Conservation (phyloP, 345 rosid genomes). For the Salix koriyanagi region DNA sequence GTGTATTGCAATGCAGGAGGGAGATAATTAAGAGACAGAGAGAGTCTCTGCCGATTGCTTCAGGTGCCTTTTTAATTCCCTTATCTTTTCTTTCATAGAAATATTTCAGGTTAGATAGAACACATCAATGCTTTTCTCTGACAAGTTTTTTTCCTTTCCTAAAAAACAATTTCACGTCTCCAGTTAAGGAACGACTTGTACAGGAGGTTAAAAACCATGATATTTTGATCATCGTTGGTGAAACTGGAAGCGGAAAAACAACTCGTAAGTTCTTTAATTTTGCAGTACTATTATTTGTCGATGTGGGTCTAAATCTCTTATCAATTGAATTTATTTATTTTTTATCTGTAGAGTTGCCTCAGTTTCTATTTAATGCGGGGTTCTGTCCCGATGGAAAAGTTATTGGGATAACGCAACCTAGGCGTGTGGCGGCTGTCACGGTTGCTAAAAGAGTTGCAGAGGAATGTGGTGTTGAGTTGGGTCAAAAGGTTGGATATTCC, state of each 20-base stretch:
- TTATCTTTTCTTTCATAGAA: not conserved
- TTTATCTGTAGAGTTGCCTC: conserved; percentile 66
- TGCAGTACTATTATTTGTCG: not conserved
- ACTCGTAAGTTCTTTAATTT: conserved; percentile 54
- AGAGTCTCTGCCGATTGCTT: conserved; percentile 81
- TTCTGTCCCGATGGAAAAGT: conserved; percentile 69
- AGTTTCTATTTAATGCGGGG: conserved; percentile 66
- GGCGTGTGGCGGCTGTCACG: conserved; percentile 91
- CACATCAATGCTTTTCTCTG: not conserved
- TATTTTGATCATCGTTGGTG: conserved; percentile 78
- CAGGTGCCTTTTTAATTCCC: conserved; percentile 38
- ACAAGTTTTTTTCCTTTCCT: too few relatives aligned
- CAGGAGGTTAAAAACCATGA: conserved; percentile 65
- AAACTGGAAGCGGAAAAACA: conserved; percentile 96
- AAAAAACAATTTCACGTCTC: not conserved
- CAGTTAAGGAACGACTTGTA: conserved; percentile 68
- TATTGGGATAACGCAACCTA: conserved; percentile 80
- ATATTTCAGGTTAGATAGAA: conserved; percentile 7
- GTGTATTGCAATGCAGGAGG: conserved; percentile 31
- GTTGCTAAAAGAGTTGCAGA: conserved; percentile 85
- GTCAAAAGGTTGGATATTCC: conserved; percentile 82
- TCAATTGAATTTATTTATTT: not conserved
- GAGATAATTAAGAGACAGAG: conserved; percentile 54
- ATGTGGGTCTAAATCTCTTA: not conserved
- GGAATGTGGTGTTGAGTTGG: conserved; percentile 73